These are phyloP conservation scores for Colletotrichum shisoi DNA, from an alignment of 2,329 filamentous ascomycete species.

Conservation along the genomic window DNA sequence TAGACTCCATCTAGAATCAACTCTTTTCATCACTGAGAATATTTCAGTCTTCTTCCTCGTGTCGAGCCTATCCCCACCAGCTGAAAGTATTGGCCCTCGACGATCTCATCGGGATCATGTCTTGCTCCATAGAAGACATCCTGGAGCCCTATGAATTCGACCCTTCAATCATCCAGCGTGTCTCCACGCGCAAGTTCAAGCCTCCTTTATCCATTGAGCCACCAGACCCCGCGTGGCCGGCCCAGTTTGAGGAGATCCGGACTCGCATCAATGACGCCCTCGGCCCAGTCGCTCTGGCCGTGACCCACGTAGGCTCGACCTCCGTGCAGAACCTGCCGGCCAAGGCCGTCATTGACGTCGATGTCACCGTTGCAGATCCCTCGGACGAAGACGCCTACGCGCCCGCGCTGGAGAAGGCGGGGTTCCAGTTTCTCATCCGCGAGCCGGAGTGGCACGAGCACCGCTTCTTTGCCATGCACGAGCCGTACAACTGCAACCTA, in stretches of 20 bases:
- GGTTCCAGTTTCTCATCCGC: constrained; percentile 57
- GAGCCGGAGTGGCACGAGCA: constrained; percentile 59
- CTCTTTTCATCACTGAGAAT: too few relatives aligned
- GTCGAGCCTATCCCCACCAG: neutral
- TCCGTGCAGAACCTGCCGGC: constrained; percentile 59
- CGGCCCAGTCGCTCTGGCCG: constrained; percentile 46
- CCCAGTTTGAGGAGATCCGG: constrained; percentile 46
- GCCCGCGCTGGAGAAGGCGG: constrained; percentile 52
- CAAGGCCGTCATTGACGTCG: constrained; percentile 62
- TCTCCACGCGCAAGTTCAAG: constrained; percentile 43
- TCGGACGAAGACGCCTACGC: constrained; percentile 55
- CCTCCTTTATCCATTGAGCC: constrained; percentile 48
- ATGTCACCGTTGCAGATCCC: constrained; percentile 55
- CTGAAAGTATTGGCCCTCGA: neutral
- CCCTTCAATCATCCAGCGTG: constrained; percentile 41
- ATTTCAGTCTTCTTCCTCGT: neutral
- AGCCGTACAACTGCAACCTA: constrained; percentile 52
- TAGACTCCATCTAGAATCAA: neutral
- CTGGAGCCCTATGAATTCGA: constrained; percentile 44
- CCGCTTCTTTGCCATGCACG: constrained; percentile 54
- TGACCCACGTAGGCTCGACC: constrained; percentile 61
- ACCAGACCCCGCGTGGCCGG: constrained; percentile 51
- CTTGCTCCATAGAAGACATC: constrained; percentile 42
- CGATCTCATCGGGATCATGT: neutral
- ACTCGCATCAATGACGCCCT: constrained; percentile 49